Base-by-base conservation (phyloP, 129 eudicot species). In the Flaveria bidentis region DNA sequence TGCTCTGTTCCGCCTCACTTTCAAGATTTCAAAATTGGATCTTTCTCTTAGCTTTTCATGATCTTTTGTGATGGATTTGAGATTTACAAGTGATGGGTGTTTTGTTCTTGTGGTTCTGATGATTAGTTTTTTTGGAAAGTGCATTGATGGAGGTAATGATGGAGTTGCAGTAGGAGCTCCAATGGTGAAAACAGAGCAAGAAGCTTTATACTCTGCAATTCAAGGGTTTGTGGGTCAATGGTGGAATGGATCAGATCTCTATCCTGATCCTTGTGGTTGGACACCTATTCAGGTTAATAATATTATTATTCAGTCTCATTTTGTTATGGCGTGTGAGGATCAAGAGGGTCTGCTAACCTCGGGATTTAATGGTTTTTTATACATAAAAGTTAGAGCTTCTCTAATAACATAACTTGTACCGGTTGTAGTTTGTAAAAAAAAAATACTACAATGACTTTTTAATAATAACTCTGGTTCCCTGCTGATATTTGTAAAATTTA, bases 201-300 rank as follows among this genome's bases (percentile, higher is more conserved):
- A 84, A 47, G 88, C 90, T 78, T 68, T 92, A 16, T 89, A 87
- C 79, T 70, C 80, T 71, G 86, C 93, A 13, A 86, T 92, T 81
- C 93, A 92, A 75, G 96, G 91, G 10, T 89, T 92, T 87, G 91
- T 92, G 74, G 97, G 96, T 6, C 84, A 86, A 58, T 81, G 89
- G 91, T 92, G 97, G 97, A 92, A 92, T 75, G 97, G 97, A 26
- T 92, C 97, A 4, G 91, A 92, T 87, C 97, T 92, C 28, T 92
- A 85, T 87, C 97, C 97, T 30, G 96, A 92, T 82, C 97, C 97
- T 66, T 92, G 97, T 88, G 97, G 97, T 65, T 92, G 97, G 97
- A 89, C 97, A 41, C 97, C 97, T 0, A 92, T 92, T 36, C 92
- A 89, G 97, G 97, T 89, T 57, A 23, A 1, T 2, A 61, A 36